These are phyloP conservation scores for Paecilomyces formosus DNA, from an alignment of 2,329 filamentous ascomycete genomes.

Conservation along the genomic window DNA sequence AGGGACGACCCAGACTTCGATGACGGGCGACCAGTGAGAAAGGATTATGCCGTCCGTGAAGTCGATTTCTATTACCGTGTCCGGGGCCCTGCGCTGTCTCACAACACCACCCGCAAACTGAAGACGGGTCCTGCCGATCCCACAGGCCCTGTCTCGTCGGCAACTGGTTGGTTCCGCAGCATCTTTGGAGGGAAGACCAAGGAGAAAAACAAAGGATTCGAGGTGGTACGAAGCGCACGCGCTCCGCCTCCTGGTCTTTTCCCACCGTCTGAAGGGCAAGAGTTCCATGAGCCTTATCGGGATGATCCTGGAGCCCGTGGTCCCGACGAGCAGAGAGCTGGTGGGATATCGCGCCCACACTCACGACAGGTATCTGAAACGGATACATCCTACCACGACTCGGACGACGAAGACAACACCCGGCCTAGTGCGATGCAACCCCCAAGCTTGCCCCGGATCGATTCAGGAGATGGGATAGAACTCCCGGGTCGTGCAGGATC, in stretches of 20 bases:
- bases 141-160: conserved; percentile 81
- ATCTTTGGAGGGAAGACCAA: conserved; percentile 79
- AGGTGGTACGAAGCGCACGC: conserved; percentile 84
- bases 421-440: conserved; percentile 32
- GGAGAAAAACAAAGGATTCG: conserved; percentile 92
- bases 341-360: conserved; percentile 7
- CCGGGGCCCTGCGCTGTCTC: conserved; percentile 77
- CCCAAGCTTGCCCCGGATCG: conserved; percentile 54
- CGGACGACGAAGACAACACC: conserved; percentile 14
- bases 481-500: conserved; percentile 58
- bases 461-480: conserved; percentile 53
- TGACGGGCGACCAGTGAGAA: conserved; percentile 48
- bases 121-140: conserved; percentile 94
- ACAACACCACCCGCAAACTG: conserved; percentile 71
- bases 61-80: conserved; percentile 96
- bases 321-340: conserved; percentile 9
- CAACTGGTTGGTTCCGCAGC: conserved; percentile 79
- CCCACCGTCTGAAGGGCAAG: conserved; percentile 43
- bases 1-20: conserved; percentile 49
- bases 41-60: conserved; percentile 88
- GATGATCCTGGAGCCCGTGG: conserved; percentile 39
- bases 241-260: conserved; percentile 69
- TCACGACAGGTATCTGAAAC: conserved; percentile 17
- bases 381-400: conserved; percentile 18
- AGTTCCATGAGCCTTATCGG: conserved; percentile 59